Evolutionary conservation across 2,329 filamentous ascomycete species (phyloP).

Genomic region (Epichloe sylvatica): DNA sequence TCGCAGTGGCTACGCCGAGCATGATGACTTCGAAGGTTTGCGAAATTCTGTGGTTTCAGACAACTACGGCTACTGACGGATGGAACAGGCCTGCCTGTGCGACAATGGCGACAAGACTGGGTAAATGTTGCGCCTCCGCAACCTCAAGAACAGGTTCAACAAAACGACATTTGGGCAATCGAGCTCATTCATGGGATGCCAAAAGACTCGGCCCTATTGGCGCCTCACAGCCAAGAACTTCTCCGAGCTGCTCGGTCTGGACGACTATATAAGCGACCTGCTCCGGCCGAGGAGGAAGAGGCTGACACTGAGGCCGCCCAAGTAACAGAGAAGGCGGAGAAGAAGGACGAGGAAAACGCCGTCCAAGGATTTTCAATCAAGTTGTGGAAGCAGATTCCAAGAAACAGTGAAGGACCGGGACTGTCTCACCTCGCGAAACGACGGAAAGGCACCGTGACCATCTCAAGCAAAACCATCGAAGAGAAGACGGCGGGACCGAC

Average conservation of each 20-base stretch:
- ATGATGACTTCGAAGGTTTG: constrained; percentile 47
- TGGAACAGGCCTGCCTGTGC: constrained; percentile 61
- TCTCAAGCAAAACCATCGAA: constrained; percentile 37
- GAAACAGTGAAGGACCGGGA: constrained; percentile 39
- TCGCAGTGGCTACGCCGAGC: constrained; percentile 41
- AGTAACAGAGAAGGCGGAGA: constrained; percentile 38
- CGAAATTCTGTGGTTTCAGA: neutral
- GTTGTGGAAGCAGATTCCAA: constrained; percentile 48
- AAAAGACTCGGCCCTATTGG: constrained; percentile 64
- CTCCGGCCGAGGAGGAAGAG: constrained; percentile 47
- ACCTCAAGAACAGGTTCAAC: constrained; percentile 47
- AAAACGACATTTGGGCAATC: constrained; percentile 54
- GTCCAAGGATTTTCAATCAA: constrained; percentile 40
- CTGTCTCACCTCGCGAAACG: constrained; percentile 46
- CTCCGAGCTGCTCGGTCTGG: constrained; percentile 69
- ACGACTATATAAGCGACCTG: constrained; percentile 57
- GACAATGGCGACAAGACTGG: constrained; percentile 71
- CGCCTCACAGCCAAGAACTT: constrained; percentile 68
- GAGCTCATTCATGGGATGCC: constrained; percentile 74
- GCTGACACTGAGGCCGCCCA: constrained; percentile 30
- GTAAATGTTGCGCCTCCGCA: constrained; percentile 54
- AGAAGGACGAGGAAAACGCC: constrained; percentile 48
- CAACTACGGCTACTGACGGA: constrained; percentile 9
- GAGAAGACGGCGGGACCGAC: constrained; percentile 35
- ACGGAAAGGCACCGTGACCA: constrained; percentile 45